Conservation (phyloP, 2,329 filamentous ascomycete genomes). For the Pseudocercospora eumusae region DNA sequence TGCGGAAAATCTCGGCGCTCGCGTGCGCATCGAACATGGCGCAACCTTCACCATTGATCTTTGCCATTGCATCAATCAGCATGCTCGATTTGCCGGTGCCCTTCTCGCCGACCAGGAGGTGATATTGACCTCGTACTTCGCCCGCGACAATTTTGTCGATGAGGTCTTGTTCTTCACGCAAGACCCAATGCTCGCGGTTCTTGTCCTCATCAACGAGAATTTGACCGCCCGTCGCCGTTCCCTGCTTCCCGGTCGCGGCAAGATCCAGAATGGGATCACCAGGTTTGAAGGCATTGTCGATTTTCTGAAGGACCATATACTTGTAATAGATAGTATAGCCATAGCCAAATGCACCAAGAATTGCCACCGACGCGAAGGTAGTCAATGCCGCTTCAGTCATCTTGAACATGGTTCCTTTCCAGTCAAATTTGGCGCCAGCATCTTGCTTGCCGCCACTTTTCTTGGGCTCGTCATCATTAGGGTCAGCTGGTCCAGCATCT, state of each 20-base stretch:
- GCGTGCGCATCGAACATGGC: conserved; percentile 97
- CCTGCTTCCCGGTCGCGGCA: conserved; percentile 56
- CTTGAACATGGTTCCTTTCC: conserved; percentile 48
- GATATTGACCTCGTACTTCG: conserved; percentile 75
- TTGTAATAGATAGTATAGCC: conserved; percentile 68
- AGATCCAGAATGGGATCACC: conserved; percentile 70
- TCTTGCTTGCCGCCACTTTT: conserved; percentile 16
- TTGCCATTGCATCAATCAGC: conserved; percentile 93
- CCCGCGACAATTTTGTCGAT: conserved; percentile 85
- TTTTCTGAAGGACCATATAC: conserved; percentile 84
- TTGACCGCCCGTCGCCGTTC: conserved; percentile 28
- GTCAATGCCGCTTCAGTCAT: conserved; percentile 56
- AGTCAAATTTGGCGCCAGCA: conserved; percentile 26
- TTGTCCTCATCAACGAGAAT: conserved; percentile 39
- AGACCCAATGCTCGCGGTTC: conserved; percentile 75
- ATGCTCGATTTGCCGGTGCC: conserved; percentile 96
- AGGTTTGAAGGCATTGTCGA: conserved; percentile 85
- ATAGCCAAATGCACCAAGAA: conserved; percentile 64
- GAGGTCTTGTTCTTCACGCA: conserved; percentile 75
- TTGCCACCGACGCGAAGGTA: conserved; percentile 53
- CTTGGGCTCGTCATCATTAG: conserved; percentile 21
- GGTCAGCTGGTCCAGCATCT: conserved; percentile 24
- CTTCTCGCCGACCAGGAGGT: conserved; percentile 90
- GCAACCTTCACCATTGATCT: conserved; percentile 82
- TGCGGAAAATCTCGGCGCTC: conserved; percentile 91